These are phyloP conservation scores for Hydnomerulius pinastri DNA, from an alignment of 768 basidiomycete species.

Conservation along the genomic window DNA sequence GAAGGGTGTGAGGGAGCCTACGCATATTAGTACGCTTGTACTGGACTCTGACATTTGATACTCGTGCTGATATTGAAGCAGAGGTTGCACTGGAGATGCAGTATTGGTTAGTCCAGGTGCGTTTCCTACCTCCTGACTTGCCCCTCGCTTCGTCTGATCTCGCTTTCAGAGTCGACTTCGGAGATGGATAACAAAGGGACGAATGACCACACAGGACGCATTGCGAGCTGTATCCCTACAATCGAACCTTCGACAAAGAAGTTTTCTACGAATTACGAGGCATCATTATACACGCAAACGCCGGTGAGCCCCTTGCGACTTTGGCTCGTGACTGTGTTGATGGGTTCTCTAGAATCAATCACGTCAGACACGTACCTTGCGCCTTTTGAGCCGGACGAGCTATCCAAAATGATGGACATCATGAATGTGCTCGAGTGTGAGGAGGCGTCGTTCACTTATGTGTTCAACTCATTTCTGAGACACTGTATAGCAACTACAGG, in stretches of 20 bases:
- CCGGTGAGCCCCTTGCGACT: background rate
- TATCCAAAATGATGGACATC: slow-evolving; percentile 12
- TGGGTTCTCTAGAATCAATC: slow-evolving; percentile 16
- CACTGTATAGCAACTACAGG: background rate
- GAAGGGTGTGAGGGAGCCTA: slow-evolving; percentile 8
- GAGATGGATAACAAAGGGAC: background rate
- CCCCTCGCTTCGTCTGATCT: background rate
- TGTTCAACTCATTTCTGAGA: background rate
- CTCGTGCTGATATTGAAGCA: background rate
- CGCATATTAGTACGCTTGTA: slow-evolving; percentile 10
- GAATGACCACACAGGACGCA: slow-evolving; percentile 22
- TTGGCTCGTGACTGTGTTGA: background rate
- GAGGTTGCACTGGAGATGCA: slow-evolving; percentile 27
- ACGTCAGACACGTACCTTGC: slow-evolving; percentile 16
- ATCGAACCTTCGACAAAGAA: slow-evolving; percentile 1
- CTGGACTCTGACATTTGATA: background rate
- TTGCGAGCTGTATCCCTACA: slow-evolving; percentile 19
- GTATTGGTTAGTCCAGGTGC: slow-evolving; percentile 23
- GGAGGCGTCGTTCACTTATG: background rate
- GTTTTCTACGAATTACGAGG: slow-evolving; percentile 6
- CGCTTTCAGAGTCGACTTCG: background rate
- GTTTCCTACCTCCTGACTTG: background rate
- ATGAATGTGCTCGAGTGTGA: slow-evolving; percentile 8
- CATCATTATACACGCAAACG: slow-evolving; percentile 12
- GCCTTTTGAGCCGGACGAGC: slow-evolving; percentile 15